Conservation (phyloP, 2,329 filamentous ascomycete species). For the Lecanicillium sp. region DNA sequence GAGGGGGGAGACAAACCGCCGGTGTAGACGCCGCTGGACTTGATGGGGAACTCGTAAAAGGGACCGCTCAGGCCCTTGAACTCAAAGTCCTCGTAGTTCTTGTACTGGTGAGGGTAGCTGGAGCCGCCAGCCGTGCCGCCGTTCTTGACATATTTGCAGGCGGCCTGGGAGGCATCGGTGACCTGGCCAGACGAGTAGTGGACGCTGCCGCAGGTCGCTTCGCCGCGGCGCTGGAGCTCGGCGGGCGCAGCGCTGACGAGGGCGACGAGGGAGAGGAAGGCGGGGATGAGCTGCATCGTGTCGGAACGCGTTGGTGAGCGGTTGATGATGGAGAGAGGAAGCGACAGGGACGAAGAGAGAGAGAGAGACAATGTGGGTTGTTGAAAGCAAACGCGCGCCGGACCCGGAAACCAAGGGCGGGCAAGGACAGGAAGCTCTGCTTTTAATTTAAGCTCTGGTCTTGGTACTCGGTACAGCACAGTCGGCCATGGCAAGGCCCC, state of each 20-base stretch:
- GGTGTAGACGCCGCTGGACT: conserved; percentile 42
- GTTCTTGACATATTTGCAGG: conserved; percentile 40
- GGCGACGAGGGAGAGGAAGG: conserved; percentile 10
- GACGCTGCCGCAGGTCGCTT: conserved; percentile 42
- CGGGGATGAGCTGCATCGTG: conserved; percentile 9
- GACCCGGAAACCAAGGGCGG: too few relatives aligned
- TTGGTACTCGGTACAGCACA: too few relatives aligned
- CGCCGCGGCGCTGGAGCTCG: conserved; percentile 25
- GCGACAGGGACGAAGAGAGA: not conserved
- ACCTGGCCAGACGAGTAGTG: conserved; percentile 45
- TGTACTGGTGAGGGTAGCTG: conserved; percentile 50
- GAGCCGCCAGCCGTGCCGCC: conserved; percentile 26
- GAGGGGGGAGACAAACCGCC: conserved; percentile 36
- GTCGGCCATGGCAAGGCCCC: too few relatives aligned
- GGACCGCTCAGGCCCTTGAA: conserved; percentile 47
- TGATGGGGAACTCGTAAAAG: conserved; percentile 57
- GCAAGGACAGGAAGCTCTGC: too few relatives aligned
- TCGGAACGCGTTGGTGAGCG: not conserved
- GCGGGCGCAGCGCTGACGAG: conserved; percentile 9
- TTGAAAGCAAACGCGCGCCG: too few relatives aligned
- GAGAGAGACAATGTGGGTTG: too few relatives aligned
- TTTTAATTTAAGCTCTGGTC: too few relatives aligned
- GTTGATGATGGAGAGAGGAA: conserved; percentile 1
- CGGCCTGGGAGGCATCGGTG: conserved; percentile 39
- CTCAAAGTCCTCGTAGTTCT: conserved; percentile 55